A percentile compares a stretch with the other conserved stretches of the same genome.
These are phyloP conservation scores for Cladophialophora immunda DNA, from an alignment of 2,329 filamentous ascomycete species.

Conservation along the genomic window DNA sequence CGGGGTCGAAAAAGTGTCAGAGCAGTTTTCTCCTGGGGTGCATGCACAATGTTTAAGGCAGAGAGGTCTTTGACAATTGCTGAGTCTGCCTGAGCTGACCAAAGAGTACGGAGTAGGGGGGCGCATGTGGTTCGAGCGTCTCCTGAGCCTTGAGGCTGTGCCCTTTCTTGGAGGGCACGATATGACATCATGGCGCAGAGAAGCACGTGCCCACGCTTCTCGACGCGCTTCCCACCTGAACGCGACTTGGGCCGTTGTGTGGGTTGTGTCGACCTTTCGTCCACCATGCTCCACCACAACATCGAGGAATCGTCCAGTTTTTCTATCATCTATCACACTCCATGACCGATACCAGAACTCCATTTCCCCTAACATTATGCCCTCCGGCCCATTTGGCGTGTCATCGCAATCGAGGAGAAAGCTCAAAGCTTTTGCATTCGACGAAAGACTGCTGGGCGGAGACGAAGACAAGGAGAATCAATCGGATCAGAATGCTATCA, in stretches of 20 bases:
- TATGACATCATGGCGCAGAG: conserved; percentile 10
- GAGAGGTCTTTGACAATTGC: conserved; percentile 1
- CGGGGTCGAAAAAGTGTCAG: not conserved
- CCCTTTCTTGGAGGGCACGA: not conserved
- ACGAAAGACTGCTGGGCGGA: conserved; percentile 18
- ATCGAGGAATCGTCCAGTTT: not conserved
- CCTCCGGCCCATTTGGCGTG: conserved; percentile 25
- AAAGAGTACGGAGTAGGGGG: not conserved
- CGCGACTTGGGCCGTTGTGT: conserved; percentile 1
- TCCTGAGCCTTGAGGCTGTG: conserved; percentile 20
- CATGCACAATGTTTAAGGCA: not conserved
- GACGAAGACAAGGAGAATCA: conserved; percentile 35
- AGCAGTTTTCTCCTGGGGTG: not conserved
- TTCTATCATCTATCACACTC: not conserved
- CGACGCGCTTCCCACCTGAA: conserved; percentile 12
- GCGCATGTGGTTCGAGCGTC: not conserved
- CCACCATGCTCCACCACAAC: conserved; percentile 13
- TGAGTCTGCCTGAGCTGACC: conserved; percentile 19
- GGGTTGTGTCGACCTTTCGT: not conserved
- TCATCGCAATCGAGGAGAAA: conserved; percentile 38
- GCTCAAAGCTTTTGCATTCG: conserved; percentile 31
- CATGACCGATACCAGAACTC: conserved; percentile 16
- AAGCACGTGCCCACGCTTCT: not conserved
- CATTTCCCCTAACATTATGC: conserved; percentile 26
- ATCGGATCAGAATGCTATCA: not conserved